These are phyloP conservation scores for Chaetomium fimeti DNA, from an alignment of 495 filamentous ascomycete species.

Conservation along the genomic window DNA sequence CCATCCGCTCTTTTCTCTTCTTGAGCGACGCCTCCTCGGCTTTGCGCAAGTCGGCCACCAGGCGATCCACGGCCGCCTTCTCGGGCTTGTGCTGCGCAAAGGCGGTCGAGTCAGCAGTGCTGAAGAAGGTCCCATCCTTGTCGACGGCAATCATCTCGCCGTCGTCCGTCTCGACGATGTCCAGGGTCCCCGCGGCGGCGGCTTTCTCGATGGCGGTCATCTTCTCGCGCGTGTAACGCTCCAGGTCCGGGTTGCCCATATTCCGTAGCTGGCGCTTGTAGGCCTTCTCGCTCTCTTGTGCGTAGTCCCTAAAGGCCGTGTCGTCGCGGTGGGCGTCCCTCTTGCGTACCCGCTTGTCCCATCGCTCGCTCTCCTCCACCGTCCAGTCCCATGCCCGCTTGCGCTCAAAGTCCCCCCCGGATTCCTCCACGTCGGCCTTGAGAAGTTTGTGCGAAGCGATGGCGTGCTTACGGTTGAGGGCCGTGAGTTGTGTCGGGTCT, in stretches of 20 bases:
- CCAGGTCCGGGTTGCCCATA: constrained; percentile 64
- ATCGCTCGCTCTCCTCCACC: constrained; percentile 84
- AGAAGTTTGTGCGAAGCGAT: constrained; percentile 89
- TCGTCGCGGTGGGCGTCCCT: constrained; percentile 79
- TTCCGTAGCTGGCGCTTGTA: constrained; percentile 89
- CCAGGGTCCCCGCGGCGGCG: constrained; percentile 72
- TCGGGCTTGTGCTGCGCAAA: constrained; percentile 86
- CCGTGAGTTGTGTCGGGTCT: constrained; percentile 69
- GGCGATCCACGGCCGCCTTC: constrained; percentile 82
- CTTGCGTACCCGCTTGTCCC: constrained; percentile 87
- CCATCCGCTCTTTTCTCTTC: constrained; percentile 75
- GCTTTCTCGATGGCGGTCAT: constrained; percentile 78
- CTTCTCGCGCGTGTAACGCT: constrained; percentile 82
- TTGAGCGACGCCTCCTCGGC: constrained; percentile 82
- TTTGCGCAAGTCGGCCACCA: constrained; percentile 83
- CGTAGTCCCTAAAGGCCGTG: constrained; percentile 88
- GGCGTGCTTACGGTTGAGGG: constrained; percentile 74
- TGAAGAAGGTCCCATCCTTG: constrained; percentile 84
- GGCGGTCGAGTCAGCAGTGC: constrained; percentile 73
- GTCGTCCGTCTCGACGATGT: constrained; percentile 90
- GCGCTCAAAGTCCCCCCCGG: constrained; percentile 90
- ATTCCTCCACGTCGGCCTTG: constrained; percentile 81
- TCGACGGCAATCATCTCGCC: constrained; percentile 94
- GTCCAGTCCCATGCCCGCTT: constrained; percentile 99
- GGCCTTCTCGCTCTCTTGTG: constrained; percentile 79